Base-by-base conservation (phyloP, 2,329 filamentous ascomycete genomes). In the Fusarium stilboides region DNA sequence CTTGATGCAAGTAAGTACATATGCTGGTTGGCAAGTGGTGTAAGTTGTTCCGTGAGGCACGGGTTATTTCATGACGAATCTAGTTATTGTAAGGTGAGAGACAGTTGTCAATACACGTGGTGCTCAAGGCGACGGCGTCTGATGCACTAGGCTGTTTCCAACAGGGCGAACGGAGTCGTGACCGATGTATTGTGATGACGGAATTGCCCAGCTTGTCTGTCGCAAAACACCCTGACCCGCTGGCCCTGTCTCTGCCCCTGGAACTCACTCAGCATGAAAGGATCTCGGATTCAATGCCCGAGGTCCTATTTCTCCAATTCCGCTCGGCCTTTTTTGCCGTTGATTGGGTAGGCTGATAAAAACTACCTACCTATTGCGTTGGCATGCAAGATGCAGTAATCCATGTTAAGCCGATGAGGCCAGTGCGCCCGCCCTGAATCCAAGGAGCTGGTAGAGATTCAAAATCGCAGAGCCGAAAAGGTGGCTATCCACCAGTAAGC, bases 391-490 rank as follows among this genome's bases (percentile, higher is more conserved):
- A 63, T 66, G 60, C 54, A 22, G 34, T 40, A 57, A 58, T 62
- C 70, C 61, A 72, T 66, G 69, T 62, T 60, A 39, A 58, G 52
- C 57, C 43, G 45, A 46, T 47, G 56, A 55, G 65, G 65, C 68
- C 72, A 71, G 62, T 73, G 72, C 62, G 59, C 52, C 65, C 51
- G 57, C 59, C 54, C 50, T 69, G 61, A 68, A 64, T 67, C 71
- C 70, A 71, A 70, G 59, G 60, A 61, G 31, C 57, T 53, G 68
- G 71, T 59, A 57, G 44, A 58, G 52, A 51, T 57, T 62, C 54
- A 59, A 26, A 53, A 24, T 44, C 50, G 61, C 40, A 45, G 36
- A 44, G 40, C 58, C 39, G 52, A 51, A 55, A 65, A 47, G 42
- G 42, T 61, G 56, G 17, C 46, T 31, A 54, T 34, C 45, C 22